These are phyloP conservation scores for Trichoderma pleuroti DNA, from an alignment of 2,329 filamentous ascomycete genomes.

Conservation along the genomic window DNA sequence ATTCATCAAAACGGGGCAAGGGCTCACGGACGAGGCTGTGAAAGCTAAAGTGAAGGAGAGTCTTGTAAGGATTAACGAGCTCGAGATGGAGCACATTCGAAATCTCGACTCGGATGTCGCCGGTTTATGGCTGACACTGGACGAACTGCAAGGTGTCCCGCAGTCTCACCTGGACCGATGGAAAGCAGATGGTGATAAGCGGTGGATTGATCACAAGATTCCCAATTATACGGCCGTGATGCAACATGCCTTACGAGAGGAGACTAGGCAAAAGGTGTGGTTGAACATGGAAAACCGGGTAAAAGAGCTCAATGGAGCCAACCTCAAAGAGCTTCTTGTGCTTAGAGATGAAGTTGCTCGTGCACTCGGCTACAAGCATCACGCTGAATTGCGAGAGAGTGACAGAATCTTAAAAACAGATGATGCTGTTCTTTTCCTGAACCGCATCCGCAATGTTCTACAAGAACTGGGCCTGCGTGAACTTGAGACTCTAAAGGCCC, in stretches of 20 bases:
- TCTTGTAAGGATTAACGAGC: background rate
- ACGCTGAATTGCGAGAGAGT: slow-evolving; percentile 13
- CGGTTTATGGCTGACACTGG: slow-evolving; percentile 65
- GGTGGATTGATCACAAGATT: slow-evolving; percentile 13
- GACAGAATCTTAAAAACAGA: slow-evolving; percentile 15
- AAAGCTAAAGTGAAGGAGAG: background rate
- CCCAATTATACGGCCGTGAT: slow-evolving; percentile 15
- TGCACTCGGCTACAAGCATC: slow-evolving; percentile 62
- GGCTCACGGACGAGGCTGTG: background rate
- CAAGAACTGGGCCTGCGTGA: background rate
- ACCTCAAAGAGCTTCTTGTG: slow-evolving; percentile 66
- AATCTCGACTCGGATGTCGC: slow-evolving; percentile 72
- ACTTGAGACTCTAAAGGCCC: background rate
- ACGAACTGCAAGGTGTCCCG: slow-evolving; percentile 69
- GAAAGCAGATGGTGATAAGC: slow-evolving; percentile 17
- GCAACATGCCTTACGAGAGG: background rate
- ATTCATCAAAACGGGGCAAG: slow-evolving; percentile 7
- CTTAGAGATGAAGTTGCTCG: slow-evolving; percentile 70
- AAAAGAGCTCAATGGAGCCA: slow-evolving; percentile 54
- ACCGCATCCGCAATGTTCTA: slow-evolving; percentile 1
- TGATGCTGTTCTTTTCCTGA: background rate
- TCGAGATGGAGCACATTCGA: slow-evolving; percentile 40
- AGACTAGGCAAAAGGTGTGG: slow-evolving; percentile 62
- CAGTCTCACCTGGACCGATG: slow-evolving; percentile 56
- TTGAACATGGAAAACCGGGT: slow-evolving; percentile 72